Evolutionary conservation across 1,284 basidiomycete species (phyloP).

Genomic region (Blastosporella zonata): DNA sequence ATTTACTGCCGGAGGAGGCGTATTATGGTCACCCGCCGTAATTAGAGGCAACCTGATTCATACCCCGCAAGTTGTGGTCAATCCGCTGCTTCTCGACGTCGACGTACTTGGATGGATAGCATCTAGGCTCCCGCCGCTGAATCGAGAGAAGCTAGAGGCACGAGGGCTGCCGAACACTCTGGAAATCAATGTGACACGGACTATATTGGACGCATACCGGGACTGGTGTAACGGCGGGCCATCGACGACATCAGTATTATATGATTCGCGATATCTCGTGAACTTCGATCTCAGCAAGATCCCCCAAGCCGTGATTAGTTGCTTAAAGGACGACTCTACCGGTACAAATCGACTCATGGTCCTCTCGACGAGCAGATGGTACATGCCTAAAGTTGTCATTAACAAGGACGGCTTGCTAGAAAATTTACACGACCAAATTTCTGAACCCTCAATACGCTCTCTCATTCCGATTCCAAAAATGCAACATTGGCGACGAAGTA

Average conservation of each 20-base stretch:
- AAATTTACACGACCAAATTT: slow-evolving; percentile 25
- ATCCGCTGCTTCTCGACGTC: slow-evolving; percentile 13
- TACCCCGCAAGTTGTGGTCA: slow-evolving; percentile 17
- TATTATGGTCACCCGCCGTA: slow-evolving; percentile 58
- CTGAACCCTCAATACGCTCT: slow-evolving; percentile 6
- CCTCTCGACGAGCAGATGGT: slow-evolving; percentile 40
- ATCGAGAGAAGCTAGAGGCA: slow-evolving; percentile 14
- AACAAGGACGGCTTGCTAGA: slow-evolving; percentile 9
- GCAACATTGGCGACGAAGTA: slow-evolving; percentile 15
- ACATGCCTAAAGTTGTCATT: slow-evolving; percentile 44
- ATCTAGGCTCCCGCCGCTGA: slow-evolving; percentile 30
- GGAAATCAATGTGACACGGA: slow-evolving; percentile 35
- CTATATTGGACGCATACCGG: slow-evolving; percentile 23
- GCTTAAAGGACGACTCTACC: slow-evolving; percentile 1
- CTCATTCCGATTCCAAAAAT: background rate
- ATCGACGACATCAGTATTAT: slow-evolving; percentile 41
- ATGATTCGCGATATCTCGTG: slow-evolving; percentile 58
- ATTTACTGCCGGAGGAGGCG: slow-evolving; percentile 55
- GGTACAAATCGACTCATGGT: slow-evolving; percentile 29
- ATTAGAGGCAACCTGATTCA: slow-evolving; percentile 26
- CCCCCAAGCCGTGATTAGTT: slow-evolving; percentile 27
- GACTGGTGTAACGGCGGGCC: slow-evolving; percentile 20
- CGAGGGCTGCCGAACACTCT: slow-evolving; percentile 21
- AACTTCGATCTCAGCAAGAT: slow-evolving; percentile 41
- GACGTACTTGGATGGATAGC: slow-evolving; percentile 36